Evolutionary conservation across 129 eudicot genomes (phyloP).

Genomic region (Pulicaria dysenterica): DNA sequence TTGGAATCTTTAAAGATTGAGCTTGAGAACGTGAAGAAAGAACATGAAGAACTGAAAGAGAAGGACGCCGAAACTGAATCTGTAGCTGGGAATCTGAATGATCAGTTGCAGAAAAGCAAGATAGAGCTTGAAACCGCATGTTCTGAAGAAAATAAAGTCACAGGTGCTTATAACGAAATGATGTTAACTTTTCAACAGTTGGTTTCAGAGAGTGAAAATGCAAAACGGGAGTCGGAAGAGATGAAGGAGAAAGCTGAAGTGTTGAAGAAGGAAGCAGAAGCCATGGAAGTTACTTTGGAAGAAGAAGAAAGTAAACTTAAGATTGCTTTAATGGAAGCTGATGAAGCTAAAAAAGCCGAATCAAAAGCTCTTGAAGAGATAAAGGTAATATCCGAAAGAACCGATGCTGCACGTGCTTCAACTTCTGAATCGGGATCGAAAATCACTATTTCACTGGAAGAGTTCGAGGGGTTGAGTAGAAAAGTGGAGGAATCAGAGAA

Average conservation of each 20-base stretch:
- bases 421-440: conserved; percentile 72
- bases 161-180: conserved; percentile 73
- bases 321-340: conserved; percentile 61
- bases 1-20: conserved; percentile 69
- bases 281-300: conserved; percentile 41
- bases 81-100: conserved; percentile 66
- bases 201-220: conserved; percentile 55
- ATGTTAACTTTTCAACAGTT: conserved; percentile 60
- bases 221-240: conserved; percentile 69
- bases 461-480: conserved; percentile 73
- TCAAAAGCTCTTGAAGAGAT: conserved; percentile 62
- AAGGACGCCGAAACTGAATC: conserved; percentile 78
- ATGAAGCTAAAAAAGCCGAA: conserved; percentile 81
- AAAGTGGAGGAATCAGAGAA: conserved; percentile 78
- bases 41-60: conserved; percentile 66
- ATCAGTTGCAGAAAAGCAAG: conserved; percentile 69
- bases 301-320: conserved; percentile 63
- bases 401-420: conserved; percentile 71
- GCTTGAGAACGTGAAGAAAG: conserved; percentile 59
- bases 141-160: conserved; percentile 67
- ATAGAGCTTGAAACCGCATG: conserved; percentile 65
- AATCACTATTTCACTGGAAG: conserved; percentile 73
- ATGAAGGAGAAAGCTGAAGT: conserved; percentile 66
- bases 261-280: conserved; percentile 67
- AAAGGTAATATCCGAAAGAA: conserved; percentile 52